Evolutionary conservation across 805 yeast genomes (phyloP).

Genomic region (Candida wancherniae): DNA sequence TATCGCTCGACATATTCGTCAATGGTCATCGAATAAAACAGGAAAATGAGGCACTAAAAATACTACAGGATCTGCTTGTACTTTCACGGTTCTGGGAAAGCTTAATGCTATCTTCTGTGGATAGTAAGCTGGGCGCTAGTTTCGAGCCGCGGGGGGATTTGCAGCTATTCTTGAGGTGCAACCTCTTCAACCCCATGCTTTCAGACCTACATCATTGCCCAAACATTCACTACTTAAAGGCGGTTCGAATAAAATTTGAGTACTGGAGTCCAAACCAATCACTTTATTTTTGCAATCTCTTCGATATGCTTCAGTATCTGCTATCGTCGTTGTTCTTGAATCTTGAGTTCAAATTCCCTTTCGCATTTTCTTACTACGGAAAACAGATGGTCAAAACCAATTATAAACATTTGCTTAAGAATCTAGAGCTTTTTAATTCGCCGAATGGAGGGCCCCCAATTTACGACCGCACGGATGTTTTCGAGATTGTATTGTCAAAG

Average conservation of each 20-base stretch:
- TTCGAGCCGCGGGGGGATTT: conserved; percentile 3
- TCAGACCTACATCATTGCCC: conserved; percentile 9
- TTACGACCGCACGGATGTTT: conserved; percentile 6
- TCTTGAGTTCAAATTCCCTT: conserved; percentile 26
- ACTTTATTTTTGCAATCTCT: conserved; percentile 7
- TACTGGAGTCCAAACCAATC: conserved; percentile 7
- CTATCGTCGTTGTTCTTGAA: conserved; percentile 21
- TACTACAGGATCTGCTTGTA: conserved; percentile 7
- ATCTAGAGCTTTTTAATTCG: conserved; percentile 7
- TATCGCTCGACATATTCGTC: conserved; percentile 7
- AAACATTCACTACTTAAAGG: conserved; percentile 8
- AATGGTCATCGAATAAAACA: conserved; percentile 9
- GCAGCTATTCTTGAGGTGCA: conserved; percentile 10
- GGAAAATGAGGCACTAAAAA: conserved; percentile 8
- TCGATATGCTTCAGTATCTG: conserved; percentile 19
- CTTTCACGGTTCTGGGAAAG: conserved; percentile 6
- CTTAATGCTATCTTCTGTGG: conserved; percentile 5
- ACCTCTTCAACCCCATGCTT: conserved; percentile 10
- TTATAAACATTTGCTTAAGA: conserved; percentile 10
- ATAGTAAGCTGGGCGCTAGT: background rate
- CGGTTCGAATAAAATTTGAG: conserved; percentile 6
- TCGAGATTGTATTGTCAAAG: conserved; percentile 10
- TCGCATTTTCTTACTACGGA: conserved; percentile 29
- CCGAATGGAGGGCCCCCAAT: conserved; percentile 6
- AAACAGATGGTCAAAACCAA: conserved; percentile 21